Evolutionary conservation across 768 basidiomycete species (phyloP).

Genomic region (Scleroderma bovista): DNA sequence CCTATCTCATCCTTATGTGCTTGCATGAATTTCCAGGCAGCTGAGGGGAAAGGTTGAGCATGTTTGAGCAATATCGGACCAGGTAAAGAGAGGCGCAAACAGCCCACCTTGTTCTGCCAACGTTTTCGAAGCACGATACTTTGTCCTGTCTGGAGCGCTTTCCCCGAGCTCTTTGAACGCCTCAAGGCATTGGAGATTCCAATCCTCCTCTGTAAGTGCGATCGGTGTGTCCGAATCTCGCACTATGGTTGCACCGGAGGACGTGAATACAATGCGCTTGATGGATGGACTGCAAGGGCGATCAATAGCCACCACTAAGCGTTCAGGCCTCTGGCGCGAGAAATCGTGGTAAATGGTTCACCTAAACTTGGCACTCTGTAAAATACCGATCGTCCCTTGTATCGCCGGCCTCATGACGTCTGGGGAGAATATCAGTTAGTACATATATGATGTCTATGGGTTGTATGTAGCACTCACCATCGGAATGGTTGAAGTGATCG

Average conservation of each 20-base stretch:
- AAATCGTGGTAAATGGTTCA: constrained; percentile 19
- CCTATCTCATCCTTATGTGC: constrained; percentile 26
- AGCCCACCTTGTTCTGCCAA: constrained; percentile 53
- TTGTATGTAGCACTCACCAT: constrained; percentile 19
- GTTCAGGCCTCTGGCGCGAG: background rate
- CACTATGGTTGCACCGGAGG: constrained; percentile 50
- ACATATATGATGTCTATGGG: background rate
- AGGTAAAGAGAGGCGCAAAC: background rate
- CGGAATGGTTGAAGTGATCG: constrained; percentile 39
- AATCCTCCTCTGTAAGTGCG: constrained; percentile 47
- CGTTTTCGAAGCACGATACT: constrained; percentile 62
- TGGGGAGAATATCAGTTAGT: constrained; percentile 15
- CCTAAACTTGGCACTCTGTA: constrained; percentile 55
- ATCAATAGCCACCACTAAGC: background rate
- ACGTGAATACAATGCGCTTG: constrained; percentile 61
- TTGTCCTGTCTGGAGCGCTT: constrained; percentile 24
- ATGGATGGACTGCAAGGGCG: constrained; percentile 19
- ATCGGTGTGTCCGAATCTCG: constrained; percentile 16
- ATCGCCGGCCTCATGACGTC: constrained; percentile 72
- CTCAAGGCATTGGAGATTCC: constrained; percentile 47
- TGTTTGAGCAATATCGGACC: background rate
- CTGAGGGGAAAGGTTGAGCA: constrained; percentile 12
- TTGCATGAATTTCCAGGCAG: constrained; percentile 46
- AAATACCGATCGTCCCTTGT: constrained; percentile 58
- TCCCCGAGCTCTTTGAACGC: constrained; percentile 28